Evolutionary conservation across 2,329 filamentous ascomycete genomes (phyloP), one percentile per base, ranked within the genome.

Genomic region (Penicillium sp.): DNA sequence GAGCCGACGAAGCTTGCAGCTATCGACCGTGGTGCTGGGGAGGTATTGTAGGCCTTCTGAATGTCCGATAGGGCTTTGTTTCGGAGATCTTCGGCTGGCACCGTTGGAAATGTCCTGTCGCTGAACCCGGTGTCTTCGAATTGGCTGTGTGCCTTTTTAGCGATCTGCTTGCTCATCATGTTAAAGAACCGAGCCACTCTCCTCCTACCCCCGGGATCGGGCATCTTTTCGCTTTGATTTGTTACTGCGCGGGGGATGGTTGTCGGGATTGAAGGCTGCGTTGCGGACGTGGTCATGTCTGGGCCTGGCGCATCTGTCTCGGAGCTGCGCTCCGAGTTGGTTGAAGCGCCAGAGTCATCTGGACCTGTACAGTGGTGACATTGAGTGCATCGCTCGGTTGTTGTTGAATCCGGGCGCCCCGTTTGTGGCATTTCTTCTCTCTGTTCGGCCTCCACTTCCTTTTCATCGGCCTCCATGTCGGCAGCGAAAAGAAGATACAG

Each of bases 21-120:
- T 36, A 38, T 38, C 15, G 50, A 53, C 10, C 48, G 38, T n/a
- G 43, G 36, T 13, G 41, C 13, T 2, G 26, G 47, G 5, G 45
- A 38, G 11, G 27, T 39, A 25, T 36, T 40, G 20, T 47, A 79
- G 4, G 56, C 51, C 19, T 67, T 59, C 31, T 61, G 65, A 17
- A 73, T 69, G 3, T 62, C 48, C 13, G 45, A 36, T 1, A 79
- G 53, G 1, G 56, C 50, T 1, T 49, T 54, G 32, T 79, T 79
- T 19, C 75, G 68, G 2, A 60, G 44, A 1, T 45, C 51, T 47
- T 82, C 78, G 2, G 77, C 79, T 0, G 79, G 79, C 0, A 79
- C 65, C 38, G 74, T 70, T 0, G 79, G 79, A 33, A 73, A 83
- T n/a, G 60, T 56, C 3, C 74, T 72, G 29, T 62, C 63, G 13